These are phyloP conservation scores for Liriodendron chinense DNA, from an alignment of 164 flowering plant species.

Conservation along the genomic window DNA sequence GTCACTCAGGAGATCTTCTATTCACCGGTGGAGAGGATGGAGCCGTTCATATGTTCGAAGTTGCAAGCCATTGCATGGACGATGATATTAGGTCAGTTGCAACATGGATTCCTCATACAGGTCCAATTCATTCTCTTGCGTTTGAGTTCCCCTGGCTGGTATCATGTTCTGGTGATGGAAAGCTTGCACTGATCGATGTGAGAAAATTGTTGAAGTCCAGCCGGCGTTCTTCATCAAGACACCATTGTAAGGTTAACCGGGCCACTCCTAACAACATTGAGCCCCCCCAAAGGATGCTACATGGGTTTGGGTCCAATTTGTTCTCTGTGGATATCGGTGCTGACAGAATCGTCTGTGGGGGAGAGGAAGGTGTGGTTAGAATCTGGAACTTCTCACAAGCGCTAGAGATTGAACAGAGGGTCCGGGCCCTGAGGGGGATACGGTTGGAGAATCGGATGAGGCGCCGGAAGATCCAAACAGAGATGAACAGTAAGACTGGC, in stretches of 20 bases:
- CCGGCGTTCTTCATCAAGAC: conserved; percentile 19
- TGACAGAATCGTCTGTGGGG: conserved; percentile 85
- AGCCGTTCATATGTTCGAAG: conserved; percentile 78
- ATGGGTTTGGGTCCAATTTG: conserved; percentile 68
- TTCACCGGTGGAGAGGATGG: conserved; percentile 98
- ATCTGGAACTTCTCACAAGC: conserved; percentile 93
- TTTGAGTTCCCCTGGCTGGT: conserved; percentile 98
- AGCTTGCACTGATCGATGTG: conserved; percentile 71
- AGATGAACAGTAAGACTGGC: conserved; percentile 45
- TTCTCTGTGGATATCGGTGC: conserved; percentile 75
- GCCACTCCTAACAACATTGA: conserved; percentile 28
- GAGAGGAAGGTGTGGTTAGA: conserved; percentile 82
- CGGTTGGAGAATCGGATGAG: conserved; percentile 80
- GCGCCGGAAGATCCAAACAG: conserved; percentile 55
- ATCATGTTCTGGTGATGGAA: conserved; percentile 87
- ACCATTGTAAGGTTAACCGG: conserved; percentile 14
- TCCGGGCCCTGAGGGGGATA: conserved; percentile 56
- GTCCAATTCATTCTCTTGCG: conserved; percentile 73
- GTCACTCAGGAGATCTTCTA: conserved; percentile 67
- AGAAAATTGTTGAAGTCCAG: conserved; percentile 57
- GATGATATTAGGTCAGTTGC: conserved; percentile 36
- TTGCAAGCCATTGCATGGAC: conserved; percentile 19
- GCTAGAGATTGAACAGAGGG: conserved; percentile 61
- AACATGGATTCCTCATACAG: conserved; percentile 75
- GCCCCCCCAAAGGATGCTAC: conserved; percentile 92